These are phyloP conservation scores for Penicillium chermesinum DNA, from an alignment of 495 filamentous ascomycete genomes.

Conservation along the genomic window DNA sequence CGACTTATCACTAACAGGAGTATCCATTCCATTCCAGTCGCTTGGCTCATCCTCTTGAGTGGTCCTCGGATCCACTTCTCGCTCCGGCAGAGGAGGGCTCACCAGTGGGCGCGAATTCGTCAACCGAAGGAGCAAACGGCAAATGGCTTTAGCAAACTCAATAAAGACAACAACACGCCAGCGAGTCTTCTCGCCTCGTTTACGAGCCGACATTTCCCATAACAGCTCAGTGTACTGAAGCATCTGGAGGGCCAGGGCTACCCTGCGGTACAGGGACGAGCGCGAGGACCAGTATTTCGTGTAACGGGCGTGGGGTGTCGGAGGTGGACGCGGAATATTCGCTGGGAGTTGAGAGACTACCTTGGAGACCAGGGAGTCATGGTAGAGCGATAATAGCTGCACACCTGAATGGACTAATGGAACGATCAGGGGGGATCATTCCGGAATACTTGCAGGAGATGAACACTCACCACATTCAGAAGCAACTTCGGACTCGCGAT, in stretches of 20 bases:
- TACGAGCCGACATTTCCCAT: constrained; percentile 81
- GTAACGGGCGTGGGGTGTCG: constrained; percentile 79
- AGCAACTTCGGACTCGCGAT: constrained; percentile 87
- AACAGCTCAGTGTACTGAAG: constrained; percentile 89
- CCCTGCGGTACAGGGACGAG: constrained; percentile 66
- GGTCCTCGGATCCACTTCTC: constrained; percentile 63
- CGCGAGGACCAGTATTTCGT: constrained; percentile 81
- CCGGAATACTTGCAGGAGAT: neutral
- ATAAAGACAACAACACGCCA: constrained; percentile 89
- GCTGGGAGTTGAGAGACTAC: constrained; percentile 48
- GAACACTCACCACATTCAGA: constrained; percentile 68
- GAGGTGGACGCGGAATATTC: constrained; percentile 42
- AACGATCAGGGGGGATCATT: neutral
- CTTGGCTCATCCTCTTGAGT: constrained; percentile 49
- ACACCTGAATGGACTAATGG: constrained; percentile 70
- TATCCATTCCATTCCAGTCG: constrained; percentile 46
- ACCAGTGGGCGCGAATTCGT: constrained; percentile 83
- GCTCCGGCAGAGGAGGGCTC: constrained; percentile 77
- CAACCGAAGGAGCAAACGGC: constrained; percentile 74
- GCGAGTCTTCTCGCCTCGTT: constrained; percentile 72
- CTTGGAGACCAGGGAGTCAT: constrained; percentile 79
- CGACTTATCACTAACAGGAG: constrained; percentile 40
- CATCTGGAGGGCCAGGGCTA: constrained; percentile 77
- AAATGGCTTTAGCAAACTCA: constrained; percentile 82
- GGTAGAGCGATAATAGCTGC: constrained; percentile 87